Percentiles rank a stretch among this genome's conserved stretches.
Evolutionary conservation across 495 filamentous ascomycete genomes (phyloP).

Genomic region (Acidomyces sp.): DNA sequence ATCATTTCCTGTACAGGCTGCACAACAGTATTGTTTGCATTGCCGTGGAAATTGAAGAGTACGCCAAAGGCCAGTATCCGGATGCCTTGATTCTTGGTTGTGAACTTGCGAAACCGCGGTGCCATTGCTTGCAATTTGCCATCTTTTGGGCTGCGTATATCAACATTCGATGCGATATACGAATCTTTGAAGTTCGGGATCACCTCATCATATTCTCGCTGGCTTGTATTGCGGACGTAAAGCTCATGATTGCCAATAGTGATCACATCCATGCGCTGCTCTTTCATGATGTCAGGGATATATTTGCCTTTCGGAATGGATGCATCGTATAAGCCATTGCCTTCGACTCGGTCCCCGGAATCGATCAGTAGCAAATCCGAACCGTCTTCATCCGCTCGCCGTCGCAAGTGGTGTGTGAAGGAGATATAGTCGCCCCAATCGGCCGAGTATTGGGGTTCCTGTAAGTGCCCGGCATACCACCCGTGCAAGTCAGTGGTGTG

Average conservation of each 20-base stretch:
- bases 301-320: constrained; percentile 79
- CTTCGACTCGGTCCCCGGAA: constrained; percentile 88
- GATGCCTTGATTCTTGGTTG: constrained; percentile 72
- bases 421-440: constrained; percentile 98
- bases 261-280: constrained; percentile 73
- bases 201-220: constrained; percentile 60
- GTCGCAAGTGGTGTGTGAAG: constrained; percentile 68
- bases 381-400: constrained; percentile 61
- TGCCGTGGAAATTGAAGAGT: constrained; percentile 81
- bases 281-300: constrained; percentile 67
- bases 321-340: constrained; percentile 91
- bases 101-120: constrained; percentile 72
- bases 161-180: constrained; percentile 83
- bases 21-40: constrained; percentile 78
- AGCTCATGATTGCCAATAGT: constrained; percentile 93
- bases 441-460: constrained; percentile 82
- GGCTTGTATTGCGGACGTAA: constrained; percentile 64
- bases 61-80: constrained; percentile 84
- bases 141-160: constrained; percentile 63
- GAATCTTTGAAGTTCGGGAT: constrained; percentile 63
- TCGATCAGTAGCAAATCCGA: constrained; percentile 81
- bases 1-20: constrained; percentile 65
- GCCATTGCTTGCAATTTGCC: constrained; percentile 63
- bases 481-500: constrained; percentile 93
- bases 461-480: constrained; percentile 87